Evolutionary conservation across 2,329 filamentous ascomycete species (phyloP).

Genomic region (Bipolaris cookei): DNA sequence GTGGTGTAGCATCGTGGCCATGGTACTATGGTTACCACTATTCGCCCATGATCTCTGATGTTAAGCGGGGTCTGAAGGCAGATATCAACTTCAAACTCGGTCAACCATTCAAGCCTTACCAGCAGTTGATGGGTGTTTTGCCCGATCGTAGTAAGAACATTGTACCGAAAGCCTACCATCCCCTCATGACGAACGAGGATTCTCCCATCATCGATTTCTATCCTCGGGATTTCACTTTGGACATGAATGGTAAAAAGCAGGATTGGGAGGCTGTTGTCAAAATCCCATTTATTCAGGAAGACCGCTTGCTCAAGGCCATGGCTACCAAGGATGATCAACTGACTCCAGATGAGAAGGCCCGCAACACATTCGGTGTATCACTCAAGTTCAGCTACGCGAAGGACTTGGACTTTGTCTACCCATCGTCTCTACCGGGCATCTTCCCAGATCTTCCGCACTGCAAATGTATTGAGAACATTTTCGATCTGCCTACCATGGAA

Average conservation of each 20-base stretch:
- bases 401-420: constrained; percentile 80
- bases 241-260: constrained; percentile 99
- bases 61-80: constrained; percentile 83
- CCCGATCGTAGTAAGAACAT: constrained; percentile 98
- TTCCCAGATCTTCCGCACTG: constrained; percentile 90
- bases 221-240: constrained; percentile 92
- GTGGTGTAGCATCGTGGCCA: constrained; percentile 95
- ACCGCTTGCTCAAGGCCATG: constrained; percentile 84
- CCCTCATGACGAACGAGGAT: constrained; percentile 86
- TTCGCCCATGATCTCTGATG: constrained; percentile 95
- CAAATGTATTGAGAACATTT: constrained; percentile 93
- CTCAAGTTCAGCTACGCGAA: constrained; percentile 90
- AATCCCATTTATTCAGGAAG: constrained; percentile 97
- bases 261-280: constrained; percentile 99
- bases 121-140: constrained; percentile 97
- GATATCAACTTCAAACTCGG: constrained; percentile 92
- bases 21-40: constrained; percentile 99
- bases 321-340: constrained; percentile 79
- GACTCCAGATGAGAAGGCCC: constrained; percentile 75
- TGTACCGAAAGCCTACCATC: constrained; percentile 84
- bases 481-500: constrained; percentile 90
- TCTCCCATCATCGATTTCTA: constrained; percentile 99
- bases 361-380: constrained; percentile 90
- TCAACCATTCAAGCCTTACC: constrained; percentile 91
- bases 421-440: constrained; percentile 83